Evolutionary conservation across 768 basidiomycete genomes (phyloP).

Genomic region (Gautieria morchelliformis): DNA sequence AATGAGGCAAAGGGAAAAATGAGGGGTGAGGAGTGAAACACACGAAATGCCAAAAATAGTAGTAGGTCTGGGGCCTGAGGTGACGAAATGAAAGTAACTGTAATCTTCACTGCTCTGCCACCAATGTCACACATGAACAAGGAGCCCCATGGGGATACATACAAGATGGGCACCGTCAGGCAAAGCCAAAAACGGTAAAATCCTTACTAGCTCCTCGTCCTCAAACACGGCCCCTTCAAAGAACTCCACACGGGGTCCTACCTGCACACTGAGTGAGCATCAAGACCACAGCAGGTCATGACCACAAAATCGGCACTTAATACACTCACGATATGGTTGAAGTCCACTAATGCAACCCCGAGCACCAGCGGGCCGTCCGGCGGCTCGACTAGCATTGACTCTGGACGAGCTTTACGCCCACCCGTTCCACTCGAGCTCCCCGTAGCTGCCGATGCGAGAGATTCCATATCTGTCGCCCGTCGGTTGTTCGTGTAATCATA

Average conservation of each 20-base stretch:
- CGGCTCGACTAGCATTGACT: constrained; percentile 62
- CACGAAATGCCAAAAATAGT: constrained; percentile 97
- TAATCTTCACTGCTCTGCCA: constrained; percentile 83
- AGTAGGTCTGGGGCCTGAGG: constrained; percentile 53
- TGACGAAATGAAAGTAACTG: constrained; percentile 89
- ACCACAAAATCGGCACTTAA: background rate
- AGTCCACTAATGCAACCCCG: constrained; percentile 89
- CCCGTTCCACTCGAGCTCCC: background rate
- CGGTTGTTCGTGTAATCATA: constrained; percentile 19
- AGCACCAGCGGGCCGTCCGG: constrained; percentile 57
- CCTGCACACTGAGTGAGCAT: constrained; percentile 30
- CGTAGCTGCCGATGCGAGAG: constrained; percentile 48
- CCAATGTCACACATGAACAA: constrained; percentile 12
- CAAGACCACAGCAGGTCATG: too few relatives aligned
- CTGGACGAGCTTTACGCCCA: constrained; percentile 57
- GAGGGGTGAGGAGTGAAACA: constrained; percentile 19
- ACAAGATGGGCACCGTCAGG: constrained; percentile 97
- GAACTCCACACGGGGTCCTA: constrained; percentile 89
- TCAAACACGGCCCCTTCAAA: constrained; percentile 68
- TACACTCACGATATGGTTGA: constrained; percentile 75
- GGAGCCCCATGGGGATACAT: constrained; percentile 5
- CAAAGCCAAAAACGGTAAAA: constrained; percentile 89
- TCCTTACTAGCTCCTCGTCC: constrained; percentile 75
- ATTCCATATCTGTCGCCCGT: constrained; percentile 31
- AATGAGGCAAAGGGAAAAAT: background rate